Conservation (phyloP, 306 rosid genomes). For the Adenanthera pavonina region DNA sequence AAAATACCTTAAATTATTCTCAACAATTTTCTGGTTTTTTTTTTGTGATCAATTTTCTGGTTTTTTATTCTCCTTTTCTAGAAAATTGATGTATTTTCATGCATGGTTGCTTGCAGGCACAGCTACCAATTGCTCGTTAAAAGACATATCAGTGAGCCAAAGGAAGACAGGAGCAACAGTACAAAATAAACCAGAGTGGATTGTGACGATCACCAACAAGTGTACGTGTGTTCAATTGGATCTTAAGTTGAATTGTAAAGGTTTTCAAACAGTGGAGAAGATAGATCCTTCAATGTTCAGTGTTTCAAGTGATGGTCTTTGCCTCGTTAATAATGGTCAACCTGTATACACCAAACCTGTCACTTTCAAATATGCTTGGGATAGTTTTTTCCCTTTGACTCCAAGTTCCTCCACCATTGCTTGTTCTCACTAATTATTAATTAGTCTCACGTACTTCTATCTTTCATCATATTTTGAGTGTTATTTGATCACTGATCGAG, state of each 20-base stretch:
- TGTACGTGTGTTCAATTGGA: conserved; percentile 41
- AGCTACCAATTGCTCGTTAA: conserved; percentile 31
- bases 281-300: conserved; percentile 44
- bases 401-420: neutral
- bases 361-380: conserved; percentile 20
- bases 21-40: too few species aligned
- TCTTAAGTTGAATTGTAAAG: conserved; percentile 38
- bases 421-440: neutral
- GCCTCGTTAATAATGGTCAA: neutral
- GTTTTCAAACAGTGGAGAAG: conserved; percentile 35
- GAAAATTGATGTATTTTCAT: too few species aligned
- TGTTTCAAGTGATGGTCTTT: conserved; percentile 5
- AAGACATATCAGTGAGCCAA: conserved; percentile 33
- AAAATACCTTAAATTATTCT: too few species aligned
- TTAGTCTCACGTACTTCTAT: too few species aligned
- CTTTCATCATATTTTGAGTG: too few species aligned
- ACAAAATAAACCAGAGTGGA: conserved; percentile 45
- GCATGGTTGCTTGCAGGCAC: conserved; percentile 24
- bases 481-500: too few species aligned
- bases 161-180: conserved; percentile 35
- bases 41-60: neutral
- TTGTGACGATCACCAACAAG: conserved; percentile 35
- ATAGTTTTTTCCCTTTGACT: neutral
- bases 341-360: neutral
- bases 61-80: neutral